Base-by-base conservation (phyloP, 306 rosid species). In the Canavalia gladiata region DNA sequence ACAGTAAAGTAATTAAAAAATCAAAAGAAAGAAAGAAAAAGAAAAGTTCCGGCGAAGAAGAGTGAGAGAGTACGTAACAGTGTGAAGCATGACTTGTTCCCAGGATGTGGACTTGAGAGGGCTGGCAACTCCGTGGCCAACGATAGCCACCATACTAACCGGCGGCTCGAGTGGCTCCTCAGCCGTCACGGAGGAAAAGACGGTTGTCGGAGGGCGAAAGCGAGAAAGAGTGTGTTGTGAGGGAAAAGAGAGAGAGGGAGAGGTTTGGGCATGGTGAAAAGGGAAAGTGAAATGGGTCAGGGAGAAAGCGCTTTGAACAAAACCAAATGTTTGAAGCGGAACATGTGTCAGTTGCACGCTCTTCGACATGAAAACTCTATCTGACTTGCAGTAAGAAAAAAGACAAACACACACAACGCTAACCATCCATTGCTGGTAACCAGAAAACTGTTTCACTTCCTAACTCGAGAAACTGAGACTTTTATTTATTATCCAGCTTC, bases 51-150 rank as follows among this genome's bases (percentile, higher is more conserved):
- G 41, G 41, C 41, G 41, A 4, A 37, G 39, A 35, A 35, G 2
- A 55, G 31, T 3, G 18, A 55, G 28, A 47, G 78, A 66, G 51
- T 56, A 84, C 88, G 84, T 25, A 72, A 93, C 97, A 7, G 98
- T 87, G 78, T 94, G 98, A 69, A 91, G 92, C 93, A 94, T 90
- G 86, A 94, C 97, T 75, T 91, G 87, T 58, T 89, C 86, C 97
- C 98, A 94, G 5, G 92, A 85, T 2, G 94, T 78, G 56, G 66
- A 65, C 78, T 91, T 91, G 3, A 94, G 80, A 77, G 98, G 98
- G 68, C 97, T 94, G 81, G 83, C 57, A 75, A 87, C 88, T 69
- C 91, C 92, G 68, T 89, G 82, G 34, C 95, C 97, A 59, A 90
- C 92, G 2, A 94, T 42, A 28, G 98, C 85, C 18, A 89, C 91